These are phyloP conservation scores for Sinapis alba DNA, from an alignment of 441 rosid genomes.

Conservation along the genomic window DNA sequence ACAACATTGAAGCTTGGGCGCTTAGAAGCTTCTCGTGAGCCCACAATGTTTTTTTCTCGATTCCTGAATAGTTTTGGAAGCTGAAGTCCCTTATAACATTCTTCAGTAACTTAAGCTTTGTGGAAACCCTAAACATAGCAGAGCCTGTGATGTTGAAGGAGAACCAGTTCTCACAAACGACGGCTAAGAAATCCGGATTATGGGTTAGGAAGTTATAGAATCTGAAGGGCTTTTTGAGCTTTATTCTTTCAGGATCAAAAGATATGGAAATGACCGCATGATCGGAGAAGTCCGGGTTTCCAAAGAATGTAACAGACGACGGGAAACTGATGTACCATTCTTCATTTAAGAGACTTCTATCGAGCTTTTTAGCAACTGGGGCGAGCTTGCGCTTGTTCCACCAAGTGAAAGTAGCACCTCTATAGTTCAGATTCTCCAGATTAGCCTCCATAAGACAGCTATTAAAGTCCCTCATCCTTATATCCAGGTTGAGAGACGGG, in stretches of 20 bases:
- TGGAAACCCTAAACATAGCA: background rate
- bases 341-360: background rate
- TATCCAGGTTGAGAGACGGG: background rate
- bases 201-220: too few species aligned
- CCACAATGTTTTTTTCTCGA: background rate
- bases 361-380: background rate
- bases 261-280: background rate
- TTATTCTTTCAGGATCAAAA: background rate
- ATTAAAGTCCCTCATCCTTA: background rate
- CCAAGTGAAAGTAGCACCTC: background rate
- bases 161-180: background rate
- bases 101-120: background rate
- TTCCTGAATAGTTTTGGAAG: background rate
- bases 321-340: background rate
- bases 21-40: too few species aligned
- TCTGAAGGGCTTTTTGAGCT: slow-evolving; percentile 10
- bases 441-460: background rate
- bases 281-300: background rate
- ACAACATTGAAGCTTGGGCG: too few species aligned
- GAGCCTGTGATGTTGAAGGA: background rate
- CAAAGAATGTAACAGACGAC: background rate
- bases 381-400: background rate
- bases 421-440: background rate
- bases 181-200: background rate
- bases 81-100: background rate